Conservation (phyloP, 768 basidiomycete genomes). For the Imleria badia region DNA sequence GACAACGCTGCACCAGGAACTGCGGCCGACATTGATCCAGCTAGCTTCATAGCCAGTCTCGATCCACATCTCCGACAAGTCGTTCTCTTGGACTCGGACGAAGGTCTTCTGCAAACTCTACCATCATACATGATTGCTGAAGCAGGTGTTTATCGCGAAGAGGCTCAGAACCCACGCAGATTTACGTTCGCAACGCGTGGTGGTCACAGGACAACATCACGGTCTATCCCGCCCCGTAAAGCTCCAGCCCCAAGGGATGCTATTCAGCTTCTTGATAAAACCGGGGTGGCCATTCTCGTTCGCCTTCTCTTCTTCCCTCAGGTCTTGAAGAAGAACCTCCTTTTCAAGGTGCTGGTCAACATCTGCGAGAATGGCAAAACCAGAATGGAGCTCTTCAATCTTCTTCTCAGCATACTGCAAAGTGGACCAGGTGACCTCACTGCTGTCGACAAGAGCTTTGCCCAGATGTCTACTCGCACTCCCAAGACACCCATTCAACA, state of each 20-base stretch:
- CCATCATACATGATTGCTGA: slow-evolving; percentile 88
- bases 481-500: slow-evolving; percentile 47
- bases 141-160: slow-evolving; percentile 70
- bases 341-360: slow-evolving; percentile 90
- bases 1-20: slow-evolving; percentile 34
- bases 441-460: slow-evolving; percentile 90
- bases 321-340: slow-evolving; percentile 76
- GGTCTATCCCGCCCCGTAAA: slow-evolving; percentile 45
- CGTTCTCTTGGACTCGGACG: slow-evolving; percentile 88
- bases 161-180: slow-evolving; percentile 37
- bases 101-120: slow-evolving; percentile 76
- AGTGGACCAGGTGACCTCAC: slow-evolving; percentile 93
- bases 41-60: slow-evolving; percentile 88
- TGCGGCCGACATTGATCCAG: slow-evolving; percentile 79
- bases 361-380: slow-evolving; percentile 95
- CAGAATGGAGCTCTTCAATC: slow-evolving; percentile 88
- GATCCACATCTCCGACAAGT: slow-evolving; percentile 87
- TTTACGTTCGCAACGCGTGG: slow-evolving; percentile 33
- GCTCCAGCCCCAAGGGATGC: slow-evolving; percentile 71
- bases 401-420: slow-evolving; percentile 90
- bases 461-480: slow-evolving; percentile 81
- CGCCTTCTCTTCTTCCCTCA: slow-evolving; percentile 97
- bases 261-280: slow-evolving; percentile 89
- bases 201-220: slow-evolving; percentile 25
- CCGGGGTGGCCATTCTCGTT: slow-evolving; percentile 84